Percentiles rank a stretch among this genome's conserved stretches.
These are phyloP conservation scores for Alternaria longipes DNA, from an alignment of 2,329 filamentous ascomycete species.

Conservation along the genomic window DNA sequence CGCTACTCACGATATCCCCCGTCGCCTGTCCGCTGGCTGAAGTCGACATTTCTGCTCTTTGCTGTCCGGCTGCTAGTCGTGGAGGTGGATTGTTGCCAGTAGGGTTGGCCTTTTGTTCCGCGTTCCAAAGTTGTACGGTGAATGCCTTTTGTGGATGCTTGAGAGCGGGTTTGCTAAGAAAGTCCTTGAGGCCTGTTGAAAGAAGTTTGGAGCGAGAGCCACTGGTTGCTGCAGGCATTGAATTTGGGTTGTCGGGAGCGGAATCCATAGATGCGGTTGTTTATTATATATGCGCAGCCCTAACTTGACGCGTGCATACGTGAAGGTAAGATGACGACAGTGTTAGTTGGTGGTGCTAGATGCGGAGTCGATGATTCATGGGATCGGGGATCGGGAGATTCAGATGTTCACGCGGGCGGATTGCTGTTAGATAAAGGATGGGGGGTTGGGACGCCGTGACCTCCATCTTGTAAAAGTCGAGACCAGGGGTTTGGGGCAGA, in stretches of 20 bases:
- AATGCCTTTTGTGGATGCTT: slow-evolving; percentile 37
- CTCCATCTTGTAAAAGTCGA: background rate
- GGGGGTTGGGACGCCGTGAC: background rate
- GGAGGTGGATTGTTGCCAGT: background rate
- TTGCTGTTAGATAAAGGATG: background rate
- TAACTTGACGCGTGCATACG: background rate
- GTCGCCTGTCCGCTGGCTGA: background rate
- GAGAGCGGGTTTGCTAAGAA: slow-evolving; percentile 31
- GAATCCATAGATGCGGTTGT: slow-evolving; percentile 9
- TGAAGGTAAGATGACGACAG: slow-evolving; percentile 9
- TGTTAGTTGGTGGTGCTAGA: slow-evolving; percentile 2
- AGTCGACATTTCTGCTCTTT: slow-evolving; percentile 13
- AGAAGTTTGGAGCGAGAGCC: slow-evolving; percentile 25
- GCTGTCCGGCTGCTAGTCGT: background rate
- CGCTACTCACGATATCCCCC: slow-evolving; percentile 10
- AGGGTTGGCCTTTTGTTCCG: slow-evolving; percentile 23
- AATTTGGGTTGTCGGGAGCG: background rate
- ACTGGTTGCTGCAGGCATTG: slow-evolving; percentile 17
- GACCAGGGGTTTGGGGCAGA: background rate
- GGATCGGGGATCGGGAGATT: slow-evolving; percentile 4
- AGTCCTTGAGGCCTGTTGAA: slow-evolving; percentile 26
- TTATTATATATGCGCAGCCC: background rate
- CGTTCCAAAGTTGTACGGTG: slow-evolving; percentile 36
- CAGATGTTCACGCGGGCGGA: background rate
- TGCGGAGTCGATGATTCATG: slow-evolving; percentile 15